Conservation (phyloP, 2,329 filamentous ascomycete species). For the Cordyceps pruinosa region DNA sequence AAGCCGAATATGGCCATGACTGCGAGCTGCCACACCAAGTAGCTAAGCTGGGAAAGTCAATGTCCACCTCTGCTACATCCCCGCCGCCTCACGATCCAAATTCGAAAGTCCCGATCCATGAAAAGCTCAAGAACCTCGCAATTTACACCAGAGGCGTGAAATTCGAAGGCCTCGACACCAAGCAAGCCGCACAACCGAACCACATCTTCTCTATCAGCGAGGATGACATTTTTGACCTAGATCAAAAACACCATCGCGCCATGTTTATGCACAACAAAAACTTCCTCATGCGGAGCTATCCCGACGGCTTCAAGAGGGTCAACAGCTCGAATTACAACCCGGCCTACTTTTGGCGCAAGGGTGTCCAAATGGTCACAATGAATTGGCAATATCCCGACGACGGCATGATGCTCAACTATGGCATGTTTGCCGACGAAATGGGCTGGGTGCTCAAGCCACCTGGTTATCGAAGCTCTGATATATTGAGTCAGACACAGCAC, state of each 20-base stretch:
- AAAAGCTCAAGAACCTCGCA: slow-evolving; percentile 65
- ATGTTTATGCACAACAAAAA: slow-evolving; percentile 83
- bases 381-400: slow-evolving; percentile 97
- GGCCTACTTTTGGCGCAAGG: slow-evolving; percentile 81
- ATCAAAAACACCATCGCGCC: slow-evolving; percentile 58
- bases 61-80: neutral
- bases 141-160: slow-evolving; percentile 83
- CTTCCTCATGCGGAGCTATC: slow-evolving; percentile 89
- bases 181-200: slow-evolving; percentile 49
- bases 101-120: slow-evolving; percentile 56
- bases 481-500: slow-evolving; percentile 33
- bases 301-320: slow-evolving; percentile 62
- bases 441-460: slow-evolving; percentile 83
- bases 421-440: slow-evolving; percentile 83
- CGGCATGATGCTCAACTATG: slow-evolving; percentile 93
- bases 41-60: neutral
- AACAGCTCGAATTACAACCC: slow-evolving; percentile 94
- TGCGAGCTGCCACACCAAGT: neutral
- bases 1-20: slow-evolving; percentile 20
- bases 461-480: slow-evolving; percentile 55
- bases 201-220: slow-evolving; percentile 89
- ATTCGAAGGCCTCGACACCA: slow-evolving; percentile 65
- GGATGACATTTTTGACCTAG: slow-evolving; percentile 57
- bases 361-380: slow-evolving; percentile 94
- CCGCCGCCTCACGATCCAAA: slow-evolving; percentile 16